phyloP scores from a whole-genome alignment of 2,329 filamentous ascomycete genomes.

The Aspergillus eucalypticola region DNA sequence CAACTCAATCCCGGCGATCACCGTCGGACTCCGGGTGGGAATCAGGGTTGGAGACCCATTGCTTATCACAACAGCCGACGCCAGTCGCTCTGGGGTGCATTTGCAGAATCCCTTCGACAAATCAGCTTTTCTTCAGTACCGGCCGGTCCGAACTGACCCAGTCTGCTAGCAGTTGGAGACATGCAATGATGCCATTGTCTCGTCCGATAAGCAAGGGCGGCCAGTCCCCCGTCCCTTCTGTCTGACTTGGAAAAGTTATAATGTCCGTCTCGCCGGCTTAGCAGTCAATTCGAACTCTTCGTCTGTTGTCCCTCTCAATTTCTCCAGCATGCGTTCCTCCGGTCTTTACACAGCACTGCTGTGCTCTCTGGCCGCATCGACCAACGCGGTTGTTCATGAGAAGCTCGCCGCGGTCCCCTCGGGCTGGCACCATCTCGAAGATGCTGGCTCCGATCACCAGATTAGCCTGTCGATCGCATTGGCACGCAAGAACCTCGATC shows the following conservation, averaged over 20 bases:
- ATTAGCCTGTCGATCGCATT: slow-evolving; percentile 26
- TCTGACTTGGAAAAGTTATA: not conserved
- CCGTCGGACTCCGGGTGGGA: slow-evolving; percentile 4
- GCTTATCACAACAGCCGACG: slow-evolving; percentile 8
- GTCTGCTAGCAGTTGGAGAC: not conserved
- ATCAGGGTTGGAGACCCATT: slow-evolving; percentile 1
- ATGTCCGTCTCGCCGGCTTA: not conserved
- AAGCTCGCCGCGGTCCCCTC: slow-evolving; percentile 4
- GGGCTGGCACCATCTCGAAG: slow-evolving; percentile 3
- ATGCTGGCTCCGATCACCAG: slow-evolving; percentile 17
- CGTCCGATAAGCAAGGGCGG: slow-evolving; percentile 2
- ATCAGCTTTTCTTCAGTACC: not conserved
- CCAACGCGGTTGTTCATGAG: slow-evolving; percentile 1
- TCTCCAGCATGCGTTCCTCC: slow-evolving; percentile 3
- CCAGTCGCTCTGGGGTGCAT: not conserved
- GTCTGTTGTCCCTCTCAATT: not conserved
- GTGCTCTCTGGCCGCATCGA: slow-evolving; percentile 3
- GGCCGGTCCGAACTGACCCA: not conserved
- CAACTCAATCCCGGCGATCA: not conserved
- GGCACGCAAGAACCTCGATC: slow-evolving; percentile 32
- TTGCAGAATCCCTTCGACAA: not conserved
- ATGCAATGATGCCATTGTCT: not conserved
- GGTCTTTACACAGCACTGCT: slow-evolving; percentile 5
- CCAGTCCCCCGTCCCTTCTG: not conserved
- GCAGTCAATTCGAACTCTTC: not conserved